Conservation (phyloP, 345 rosid species). For the Leavenworthia alabamica region DNA sequence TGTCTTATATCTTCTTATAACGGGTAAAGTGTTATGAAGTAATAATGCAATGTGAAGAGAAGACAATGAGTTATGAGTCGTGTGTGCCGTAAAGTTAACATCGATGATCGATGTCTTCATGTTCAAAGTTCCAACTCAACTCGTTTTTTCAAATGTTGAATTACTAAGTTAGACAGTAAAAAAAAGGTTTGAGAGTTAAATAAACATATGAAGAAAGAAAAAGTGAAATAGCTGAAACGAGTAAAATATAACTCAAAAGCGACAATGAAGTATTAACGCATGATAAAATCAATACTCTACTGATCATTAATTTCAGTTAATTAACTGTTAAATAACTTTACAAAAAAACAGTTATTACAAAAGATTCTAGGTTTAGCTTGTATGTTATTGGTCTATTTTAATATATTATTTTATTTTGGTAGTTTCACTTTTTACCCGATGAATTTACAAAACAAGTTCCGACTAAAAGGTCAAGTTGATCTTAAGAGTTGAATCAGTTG, state of each 20-base stretch:
- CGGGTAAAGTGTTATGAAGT: neutral
- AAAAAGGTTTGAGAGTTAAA: neutral
- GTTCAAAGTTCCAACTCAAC: neutral
- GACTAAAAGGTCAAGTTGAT: neutral
- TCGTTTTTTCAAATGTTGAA: neutral
- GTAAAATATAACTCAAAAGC: neutral
- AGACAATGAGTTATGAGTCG: conserved; percentile 7
- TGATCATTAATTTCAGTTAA: neutral
- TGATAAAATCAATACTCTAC: neutral
- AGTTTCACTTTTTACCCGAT: neutral
- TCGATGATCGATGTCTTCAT: neutral
- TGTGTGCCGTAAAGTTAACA: conserved; percentile 2
- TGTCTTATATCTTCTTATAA: neutral
- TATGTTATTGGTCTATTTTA: no score
- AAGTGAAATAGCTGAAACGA: neutral
- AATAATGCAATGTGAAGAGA: neutral
- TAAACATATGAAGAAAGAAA: neutral
- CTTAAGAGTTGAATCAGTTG: neutral
- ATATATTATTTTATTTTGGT: neutral
- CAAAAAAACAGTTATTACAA: neutral
- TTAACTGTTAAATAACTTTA: neutral
- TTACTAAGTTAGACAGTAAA: neutral
- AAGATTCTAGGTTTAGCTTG: conserved; percentile 1
- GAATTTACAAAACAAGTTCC: neutral
- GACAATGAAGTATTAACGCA: neutral